Evolutionary conservation across 23 red algal genomes (phyloP).

Genomic region (Chondrus crispus): DNA sequence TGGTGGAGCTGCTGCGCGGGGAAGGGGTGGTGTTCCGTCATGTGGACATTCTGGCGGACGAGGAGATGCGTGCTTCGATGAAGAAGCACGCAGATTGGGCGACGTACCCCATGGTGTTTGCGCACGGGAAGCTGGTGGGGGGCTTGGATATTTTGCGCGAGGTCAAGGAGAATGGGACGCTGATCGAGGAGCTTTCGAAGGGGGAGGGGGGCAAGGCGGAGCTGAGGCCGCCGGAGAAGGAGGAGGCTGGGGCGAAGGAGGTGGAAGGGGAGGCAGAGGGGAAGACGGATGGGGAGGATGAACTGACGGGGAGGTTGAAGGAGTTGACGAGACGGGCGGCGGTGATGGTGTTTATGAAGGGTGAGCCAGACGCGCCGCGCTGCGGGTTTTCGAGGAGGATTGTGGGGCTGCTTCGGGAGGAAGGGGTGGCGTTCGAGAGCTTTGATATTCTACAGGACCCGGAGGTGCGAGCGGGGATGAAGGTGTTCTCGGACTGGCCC

Average conservation of each 20-base stretch:
- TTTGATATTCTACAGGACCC: constrained; percentile 91
- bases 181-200: constrained; percentile 26
- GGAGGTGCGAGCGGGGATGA: constrained; percentile 73
- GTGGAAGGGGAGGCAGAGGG: neutral
- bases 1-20: constrained; percentile 51
- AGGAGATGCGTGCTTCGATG: constrained; percentile 42
- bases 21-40: constrained; percentile 54
- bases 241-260: neutral
- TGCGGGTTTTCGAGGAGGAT: constrained; percentile 82
- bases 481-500: constrained; percentile 73
- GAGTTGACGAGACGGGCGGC: constrained; percentile 5
- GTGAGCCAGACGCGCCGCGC: constrained; percentile 59
- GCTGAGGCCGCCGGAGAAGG: neutral
- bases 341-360: constrained; percentile 99
- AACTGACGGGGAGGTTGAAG: neutral
- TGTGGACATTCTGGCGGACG: constrained; percentile 60
- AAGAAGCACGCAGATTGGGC: constrained; percentile 63
- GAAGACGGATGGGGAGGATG: neutral
- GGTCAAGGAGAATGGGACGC: constrained; percentile 21
- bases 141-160: constrained; percentile 67
- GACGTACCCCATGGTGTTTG: constrained; percentile 82
- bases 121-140: constrained; percentile 55
- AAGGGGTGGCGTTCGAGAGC: constrained; percentile 50
- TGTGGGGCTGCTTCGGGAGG: constrained; percentile 55
- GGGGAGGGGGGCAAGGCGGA: neutral